Evolutionary conservation across 2,329 filamentous ascomycete species (phyloP).

Genomic region (Talaromyces sp.): DNA sequence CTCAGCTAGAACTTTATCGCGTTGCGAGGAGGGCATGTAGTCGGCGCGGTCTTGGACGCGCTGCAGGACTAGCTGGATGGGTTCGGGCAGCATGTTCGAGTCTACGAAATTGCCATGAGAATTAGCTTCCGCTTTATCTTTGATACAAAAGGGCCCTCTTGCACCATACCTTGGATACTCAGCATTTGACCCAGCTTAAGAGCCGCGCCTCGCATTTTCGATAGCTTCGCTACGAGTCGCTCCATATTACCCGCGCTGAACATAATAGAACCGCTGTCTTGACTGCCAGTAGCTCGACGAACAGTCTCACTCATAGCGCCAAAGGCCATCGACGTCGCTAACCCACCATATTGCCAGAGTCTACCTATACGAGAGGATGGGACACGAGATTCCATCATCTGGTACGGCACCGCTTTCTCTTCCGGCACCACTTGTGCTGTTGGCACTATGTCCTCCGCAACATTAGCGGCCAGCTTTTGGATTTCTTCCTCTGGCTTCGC

Average conservation of each 20-base stretch:
- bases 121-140: neutral
- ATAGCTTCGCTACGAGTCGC: conserved; percentile 86
- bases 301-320: conserved; percentile 86
- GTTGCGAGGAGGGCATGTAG: conserved; percentile 95
- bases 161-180: conserved; percentile 73
- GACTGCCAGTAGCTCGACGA: conserved; percentile 74
- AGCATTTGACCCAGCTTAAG: conserved; percentile 97
- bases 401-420: conserved; percentile 54
- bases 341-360: conserved; percentile 90
- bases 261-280: conserved; percentile 72
- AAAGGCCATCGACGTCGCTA: conserved; percentile 93
- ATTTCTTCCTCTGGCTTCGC: conserved; percentile 41
- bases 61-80: conserved; percentile 87
- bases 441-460: conserved; percentile 45
- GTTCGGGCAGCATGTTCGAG: conserved; percentile 85
- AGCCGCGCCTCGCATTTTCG: conserved; percentile 95
- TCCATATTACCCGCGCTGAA: conserved; percentile 91
- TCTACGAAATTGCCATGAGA: conserved; percentile 53
- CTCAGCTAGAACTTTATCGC: conserved; percentile 75
- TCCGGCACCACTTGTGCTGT: conserved; percentile 21
- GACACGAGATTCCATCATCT: conserved; percentile 84
- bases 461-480: conserved; percentile 50
- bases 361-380: conserved; percentile 84
- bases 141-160: too few relatives aligned
- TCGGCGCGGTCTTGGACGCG: conserved; percentile 95